A percentile compares a stretch with the other conserved stretches of the same genome.
Evolutionary conservation across 768 basidiomycete genomes (phyloP).

Genomic region (Rhodotorula sphaerocarpa): DNA sequence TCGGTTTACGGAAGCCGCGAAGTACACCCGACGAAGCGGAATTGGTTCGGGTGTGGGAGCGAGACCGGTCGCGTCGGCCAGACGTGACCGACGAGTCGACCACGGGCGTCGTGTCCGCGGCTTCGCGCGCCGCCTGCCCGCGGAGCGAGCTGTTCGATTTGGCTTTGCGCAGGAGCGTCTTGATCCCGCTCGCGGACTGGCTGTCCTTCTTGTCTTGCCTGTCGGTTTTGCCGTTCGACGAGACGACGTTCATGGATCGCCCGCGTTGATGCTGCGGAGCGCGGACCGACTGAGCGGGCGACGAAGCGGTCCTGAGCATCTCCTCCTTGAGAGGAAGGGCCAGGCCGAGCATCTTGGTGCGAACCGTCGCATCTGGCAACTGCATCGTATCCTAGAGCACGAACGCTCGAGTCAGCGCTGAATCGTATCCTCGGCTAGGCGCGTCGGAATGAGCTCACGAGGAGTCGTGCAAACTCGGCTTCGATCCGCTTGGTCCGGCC

Average conservation of each 20-base stretch:
- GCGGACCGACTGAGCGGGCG: constrained; percentile 41
- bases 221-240: background rate
- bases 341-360: constrained; percentile 71
- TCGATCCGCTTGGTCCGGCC: constrained; percentile 49
- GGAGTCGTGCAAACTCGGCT: constrained; percentile 68
- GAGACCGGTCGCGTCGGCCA: constrained; percentile 32
- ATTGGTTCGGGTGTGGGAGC: constrained; percentile 42
- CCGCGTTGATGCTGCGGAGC: constrained; percentile 41
- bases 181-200: constrained; percentile 6
- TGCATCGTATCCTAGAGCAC: constrained; percentile 69
- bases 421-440: background rate
- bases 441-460: constrained; percentile 56
- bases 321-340: constrained; percentile 79
- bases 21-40: constrained; percentile 4
- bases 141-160: constrained; percentile 25
- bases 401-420: background rate
- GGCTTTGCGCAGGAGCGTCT: constrained; percentile 24
- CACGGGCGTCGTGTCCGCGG: background rate
- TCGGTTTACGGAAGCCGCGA: constrained; percentile 43
- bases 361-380: constrained; percentile 61
- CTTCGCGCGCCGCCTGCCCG: background rate
- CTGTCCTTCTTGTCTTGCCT: constrained; percentile 1
- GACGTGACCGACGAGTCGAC: background rate
- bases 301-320: constrained; percentile 77
- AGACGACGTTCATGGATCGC: constrained; percentile 5